Evolutionary conservation across 345 rosid genomes (phyloP).

Genomic region (Citrus sp.): DNA sequence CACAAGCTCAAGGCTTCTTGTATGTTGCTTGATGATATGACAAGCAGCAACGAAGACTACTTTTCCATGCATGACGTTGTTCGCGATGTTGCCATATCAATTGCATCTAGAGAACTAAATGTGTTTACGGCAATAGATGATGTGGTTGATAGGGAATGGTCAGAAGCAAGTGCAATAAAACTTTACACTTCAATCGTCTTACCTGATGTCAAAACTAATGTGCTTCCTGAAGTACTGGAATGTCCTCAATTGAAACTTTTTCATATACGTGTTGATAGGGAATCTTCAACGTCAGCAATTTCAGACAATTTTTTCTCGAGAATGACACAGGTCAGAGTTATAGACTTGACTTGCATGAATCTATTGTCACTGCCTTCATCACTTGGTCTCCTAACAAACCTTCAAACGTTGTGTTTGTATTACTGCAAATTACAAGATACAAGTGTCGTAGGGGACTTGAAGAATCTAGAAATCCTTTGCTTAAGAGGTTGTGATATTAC

Average conservation of each 20-base stretch:
- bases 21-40: too few species aligned
- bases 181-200: not conserved
- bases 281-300: not conserved
- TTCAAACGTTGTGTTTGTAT: too few species aligned
- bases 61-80: not conserved
- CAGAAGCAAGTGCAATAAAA: not conserved
- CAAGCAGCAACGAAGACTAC: not conserved
- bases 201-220: not conserved
- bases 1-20: too few species aligned
- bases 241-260: not conserved
- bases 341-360: not conserved
- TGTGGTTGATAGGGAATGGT: not conserved
- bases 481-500: not conserved
- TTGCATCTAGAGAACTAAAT: conserved; percentile 1
- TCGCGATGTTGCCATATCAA: not conserved
- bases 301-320: conserved; percentile 7
- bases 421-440: too few species aligned
- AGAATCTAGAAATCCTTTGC: too few species aligned
- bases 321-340: not conserved
- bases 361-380: too few species aligned
- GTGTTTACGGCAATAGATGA: not conserved
- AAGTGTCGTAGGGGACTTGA: too few species aligned
- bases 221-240: not conserved
- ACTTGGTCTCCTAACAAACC: too few species aligned
- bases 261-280: not conserved